These are phyloP conservation scores for Pichia sp. DNA, from an alignment of 1,139 yeast species.

Conservation along the genomic window DNA sequence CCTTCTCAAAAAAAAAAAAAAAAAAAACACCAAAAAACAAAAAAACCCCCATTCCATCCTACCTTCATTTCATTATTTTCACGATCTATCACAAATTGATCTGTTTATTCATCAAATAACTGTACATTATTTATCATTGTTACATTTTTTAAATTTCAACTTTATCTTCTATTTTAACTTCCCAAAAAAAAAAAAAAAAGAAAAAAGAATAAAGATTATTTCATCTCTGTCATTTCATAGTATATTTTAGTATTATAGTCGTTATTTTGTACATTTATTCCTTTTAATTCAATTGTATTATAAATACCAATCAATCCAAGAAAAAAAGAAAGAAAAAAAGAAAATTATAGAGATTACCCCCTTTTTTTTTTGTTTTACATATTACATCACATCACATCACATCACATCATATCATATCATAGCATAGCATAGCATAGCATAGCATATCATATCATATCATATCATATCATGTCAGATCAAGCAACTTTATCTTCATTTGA, in stretches of 20 bases:
- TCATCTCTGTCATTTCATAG: not conserved
- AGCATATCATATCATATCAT: no score
- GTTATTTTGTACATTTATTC: not conserved
- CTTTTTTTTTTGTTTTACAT: not conserved
- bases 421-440: no score
- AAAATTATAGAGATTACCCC: not conserved
- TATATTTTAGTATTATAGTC: not conserved
- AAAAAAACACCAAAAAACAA: not conserved
- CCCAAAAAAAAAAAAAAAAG: not conserved
- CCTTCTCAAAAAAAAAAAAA: not conserved
- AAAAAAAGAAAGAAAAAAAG: no score
- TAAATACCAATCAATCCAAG: not conserved
- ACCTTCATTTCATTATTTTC: no score
- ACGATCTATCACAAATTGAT: not conserved
- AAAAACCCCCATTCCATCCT: not conserved
- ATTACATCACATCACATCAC: not conserved
- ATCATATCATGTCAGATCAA: slow-evolving; percentile 27
- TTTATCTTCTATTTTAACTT: no score
- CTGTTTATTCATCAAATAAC: not conserved
- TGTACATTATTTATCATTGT: not conserved
- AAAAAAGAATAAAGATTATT: not conserved
- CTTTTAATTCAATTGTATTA: not conserved
- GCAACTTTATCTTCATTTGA: slow-evolving; percentile 28
- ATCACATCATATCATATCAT: no score
- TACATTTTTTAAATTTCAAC: not conserved